These are phyloP conservation scores for Cadophora malorum DNA, from an alignment of 2,329 filamentous ascomycete species.

Conservation along the genomic window DNA sequence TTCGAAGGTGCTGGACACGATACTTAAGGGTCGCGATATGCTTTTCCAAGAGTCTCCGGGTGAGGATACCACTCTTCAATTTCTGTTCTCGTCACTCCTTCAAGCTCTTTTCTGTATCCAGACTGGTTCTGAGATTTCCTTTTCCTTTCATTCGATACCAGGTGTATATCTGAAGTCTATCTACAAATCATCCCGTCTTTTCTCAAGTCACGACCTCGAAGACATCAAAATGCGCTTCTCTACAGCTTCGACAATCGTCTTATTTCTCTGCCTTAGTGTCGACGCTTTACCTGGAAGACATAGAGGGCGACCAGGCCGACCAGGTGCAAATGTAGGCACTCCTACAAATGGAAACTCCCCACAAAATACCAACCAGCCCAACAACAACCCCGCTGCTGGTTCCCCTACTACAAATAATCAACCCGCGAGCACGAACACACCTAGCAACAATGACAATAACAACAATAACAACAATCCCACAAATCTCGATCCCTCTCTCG, in stretches of 20 bases:
- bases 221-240: slow-evolving; percentile 17
- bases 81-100: slow-evolving; percentile 24
- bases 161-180: background rate
- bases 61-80: slow-evolving; percentile 11
- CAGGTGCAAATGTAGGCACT: background rate
- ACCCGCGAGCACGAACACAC: background rate
- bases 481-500: slow-evolving; percentile 25
- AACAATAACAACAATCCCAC: slow-evolving; percentile 16
- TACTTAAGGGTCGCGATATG: background rate
- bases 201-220: background rate
- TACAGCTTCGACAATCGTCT: slow-evolving; percentile 2
- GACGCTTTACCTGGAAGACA: slow-evolving; percentile 9
- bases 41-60: background rate
- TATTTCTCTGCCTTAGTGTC: slow-evolving; percentile 11
- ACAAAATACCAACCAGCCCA: slow-evolving; percentile 4
- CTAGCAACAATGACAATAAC: background rate
- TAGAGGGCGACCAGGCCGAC: background rate
- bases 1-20: background rate
- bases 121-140: slow-evolving; percentile 7
- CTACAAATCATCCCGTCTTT: background rate
- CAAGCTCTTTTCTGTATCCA: slow-evolving; percentile 1
- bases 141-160: background rate
- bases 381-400: background rate
- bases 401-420: background rate
- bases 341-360: background rate